Evolutionary conservation across 179 eudicot genomes (phyloP), one percentile per base, ranked within the genome.

Genomic region (Beta macrorhiza): DNA sequence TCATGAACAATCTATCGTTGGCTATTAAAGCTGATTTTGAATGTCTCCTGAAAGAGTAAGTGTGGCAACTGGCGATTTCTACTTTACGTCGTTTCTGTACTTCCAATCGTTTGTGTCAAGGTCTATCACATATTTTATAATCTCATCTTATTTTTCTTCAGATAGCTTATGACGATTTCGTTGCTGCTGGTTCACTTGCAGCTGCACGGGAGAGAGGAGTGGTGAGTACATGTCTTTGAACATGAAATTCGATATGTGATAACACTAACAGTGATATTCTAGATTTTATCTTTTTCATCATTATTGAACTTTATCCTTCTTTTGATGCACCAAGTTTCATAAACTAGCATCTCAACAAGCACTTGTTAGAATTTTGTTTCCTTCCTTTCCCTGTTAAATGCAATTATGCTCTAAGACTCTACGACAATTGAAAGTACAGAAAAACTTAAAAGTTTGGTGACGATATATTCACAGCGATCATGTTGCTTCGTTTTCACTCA

Each of bases 131-230:
- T 22, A 59, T 55, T 61, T 67, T 58, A 45, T 68, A n/a, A 44
- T 67, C 56, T 83, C 15, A 49, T 75, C 58, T 73, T 81, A 56
- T 69, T 72, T 59, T 51, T 83, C 75, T 78, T 68, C 88, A 94
- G 99, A 97, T 96, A 84, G 97, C 98, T 67, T 96, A 96, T 87
- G 88, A 91, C 81, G 99, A 92, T 89, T 96, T 89, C 88, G 97
- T 96, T 81, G 84, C 94, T 72, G 92, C 97, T 58, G 92, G 99
- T 81, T 96, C 99, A 71, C 82, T 90, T 68, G 85, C 97, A 57
- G 92, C 92, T 82, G 98, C 98, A 77, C 87, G 99, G 89, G 99
- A 96, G 89, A 96, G 87, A 91, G 99, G 99, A 84, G 89, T 96
- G 57, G 99, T 96, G 86, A 90, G 98, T 92, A 76, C 56, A 84